Evolutionary conservation across 2,329 filamentous ascomycete genomes (phyloP).

Genomic region (Sordariomycetes sp.): DNA sequence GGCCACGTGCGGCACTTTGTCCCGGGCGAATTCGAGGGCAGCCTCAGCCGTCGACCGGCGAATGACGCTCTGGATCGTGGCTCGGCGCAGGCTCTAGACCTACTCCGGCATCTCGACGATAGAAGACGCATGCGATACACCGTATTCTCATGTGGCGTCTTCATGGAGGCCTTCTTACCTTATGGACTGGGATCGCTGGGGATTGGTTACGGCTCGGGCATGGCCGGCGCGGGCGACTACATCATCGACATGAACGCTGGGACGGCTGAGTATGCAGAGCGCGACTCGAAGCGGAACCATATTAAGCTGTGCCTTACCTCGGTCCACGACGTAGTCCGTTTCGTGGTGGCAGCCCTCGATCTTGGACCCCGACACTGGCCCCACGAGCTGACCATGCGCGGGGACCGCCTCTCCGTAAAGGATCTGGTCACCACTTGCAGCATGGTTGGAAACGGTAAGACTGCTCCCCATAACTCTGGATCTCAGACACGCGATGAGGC

Average conservation of each 20-base stretch:
- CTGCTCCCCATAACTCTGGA: not conserved
- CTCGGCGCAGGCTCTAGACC: slow-evolving; percentile 44
- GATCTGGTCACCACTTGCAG: slow-evolving; percentile 45
- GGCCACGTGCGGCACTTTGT: slow-evolving; percentile 60
- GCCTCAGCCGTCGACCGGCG: slow-evolving; percentile 40
- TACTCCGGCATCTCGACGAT: slow-evolving; percentile 43
- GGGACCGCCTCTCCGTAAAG: slow-evolving; percentile 53
- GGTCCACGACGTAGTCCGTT: slow-evolving; percentile 60
- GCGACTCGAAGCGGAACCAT: slow-evolving; percentile 35
- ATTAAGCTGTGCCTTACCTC: slow-evolving; percentile 60
- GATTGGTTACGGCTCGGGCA: slow-evolving; percentile 48
- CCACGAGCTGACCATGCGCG: slow-evolving; percentile 57
- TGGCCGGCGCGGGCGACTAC: slow-evolving; percentile 52
- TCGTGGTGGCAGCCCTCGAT: slow-evolving; percentile 60
- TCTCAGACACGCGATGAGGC: not conserved
- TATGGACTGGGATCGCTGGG: slow-evolving; percentile 50
- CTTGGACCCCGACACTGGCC: slow-evolving; percentile 55
- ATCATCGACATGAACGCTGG: slow-evolving; percentile 52
- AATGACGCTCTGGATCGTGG: slow-evolving; percentile 53
- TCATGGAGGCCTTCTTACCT: slow-evolving; percentile 67
- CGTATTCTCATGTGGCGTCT: slow-evolving; percentile 63
- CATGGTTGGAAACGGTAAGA: slow-evolving; percentile 38
- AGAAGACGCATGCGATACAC: slow-evolving; percentile 54
- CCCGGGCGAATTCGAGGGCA: slow-evolving; percentile 68
- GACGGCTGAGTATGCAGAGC: slow-evolving; percentile 51